Base-by-base conservation (phyloP, 495 filamentous ascomycete genomes). In the Tetracladium marchalianum region DNA sequence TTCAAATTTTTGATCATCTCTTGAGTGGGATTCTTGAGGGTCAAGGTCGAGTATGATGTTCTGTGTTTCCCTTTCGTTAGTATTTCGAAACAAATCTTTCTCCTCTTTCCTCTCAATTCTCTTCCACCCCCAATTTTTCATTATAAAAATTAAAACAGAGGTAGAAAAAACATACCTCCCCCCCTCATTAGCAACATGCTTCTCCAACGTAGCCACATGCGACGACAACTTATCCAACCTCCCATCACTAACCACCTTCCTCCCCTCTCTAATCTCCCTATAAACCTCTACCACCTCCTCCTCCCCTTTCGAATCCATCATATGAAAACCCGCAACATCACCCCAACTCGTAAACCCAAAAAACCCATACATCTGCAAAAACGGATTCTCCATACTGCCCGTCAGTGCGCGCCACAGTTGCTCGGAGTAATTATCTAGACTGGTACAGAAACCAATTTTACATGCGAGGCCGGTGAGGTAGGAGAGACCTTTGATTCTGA, bases 1-100 rank as follows among this genome's bases (percentile, higher is more conserved):
- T 61, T 46, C 2, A 63, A 56, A 44, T 59, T 59, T 15, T 47
- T 43, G 8, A 62, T 46, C 2, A 70, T 57, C 0, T 54, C 46
- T 13, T 61, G 52, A 22, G 56, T 53, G 4, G 71, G 57, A 9
- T 67, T 56, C 10, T 54, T 43, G 15, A 65, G 57, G 1, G 67
- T 59, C 10, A 63, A 56, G 0, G 69, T 63, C 53, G 59, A 68
- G 54, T 67, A 70, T 2, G 60, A 51, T 44, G 68, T 58, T 9
- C 55, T 53, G 2, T 0, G 64, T 65, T 19, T 69, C 68, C 7
- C 37, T 43, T 5, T 36, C 44, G 16, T 69, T 60, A 12, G 73
- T n/a, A n/a, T n/a, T n/a, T n/a, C n/a, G n/a, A n/a, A n/a, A n/a
- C n/a, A n/a, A 56, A 41, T 71, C 60, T 6, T 57, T 41, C 5